Base-by-base conservation (phyloP, 2,329 filamentous ascomycete species). In the Cryphonectria parasitica region DNA sequence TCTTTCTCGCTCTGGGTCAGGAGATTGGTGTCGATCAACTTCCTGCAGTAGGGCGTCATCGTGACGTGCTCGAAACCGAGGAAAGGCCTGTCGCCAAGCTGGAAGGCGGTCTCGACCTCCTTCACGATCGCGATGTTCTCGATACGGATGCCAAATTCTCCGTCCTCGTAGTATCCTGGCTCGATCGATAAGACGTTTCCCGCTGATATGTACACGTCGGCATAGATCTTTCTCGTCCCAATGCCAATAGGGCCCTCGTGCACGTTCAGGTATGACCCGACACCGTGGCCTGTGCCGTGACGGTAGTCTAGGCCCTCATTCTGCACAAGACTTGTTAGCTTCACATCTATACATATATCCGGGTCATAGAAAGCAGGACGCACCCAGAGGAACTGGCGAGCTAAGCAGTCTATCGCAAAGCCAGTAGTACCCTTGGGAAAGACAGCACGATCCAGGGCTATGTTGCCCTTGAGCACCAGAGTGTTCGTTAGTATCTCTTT, bases 221-320 rank as follows among this genome's bases (percentile, higher is more conserved):
- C 91, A 78, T 95, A 98, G 76, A 97, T 93, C 54, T 97, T 89
- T 61, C 96, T 88, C 13, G 95, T 98, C 39, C 96, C 96, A 72
- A 99, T 97, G 28, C 96, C 96, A 73, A 99, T 97, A 1, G 96
- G 96, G 0, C 96, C 96, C 82, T 99, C 96, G 79, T 99, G 96
- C 0, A 99, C 96, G 75, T 99, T 99, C 77, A 99, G 83, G 81
- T 91, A 99, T 1, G 94, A 97, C 39, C 96, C 96, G 49, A 99
- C 92, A 60, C 96, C 96, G 79, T 99, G 96, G 13, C 96, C 96
- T 5, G 96, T 99, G 69, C 96, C 96, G 79, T 99, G 96, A 52
- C 96, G 90, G 81, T 98, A 99, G 79, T 99, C 96, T 17, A 99
- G 85, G 0, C 96, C 96, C 77, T 95, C 87, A 77, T 85, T 84